phyloP scores from a whole-genome alignment of 768 basidiomycete genomes.

The Tremella yokohamensis region DNA sequence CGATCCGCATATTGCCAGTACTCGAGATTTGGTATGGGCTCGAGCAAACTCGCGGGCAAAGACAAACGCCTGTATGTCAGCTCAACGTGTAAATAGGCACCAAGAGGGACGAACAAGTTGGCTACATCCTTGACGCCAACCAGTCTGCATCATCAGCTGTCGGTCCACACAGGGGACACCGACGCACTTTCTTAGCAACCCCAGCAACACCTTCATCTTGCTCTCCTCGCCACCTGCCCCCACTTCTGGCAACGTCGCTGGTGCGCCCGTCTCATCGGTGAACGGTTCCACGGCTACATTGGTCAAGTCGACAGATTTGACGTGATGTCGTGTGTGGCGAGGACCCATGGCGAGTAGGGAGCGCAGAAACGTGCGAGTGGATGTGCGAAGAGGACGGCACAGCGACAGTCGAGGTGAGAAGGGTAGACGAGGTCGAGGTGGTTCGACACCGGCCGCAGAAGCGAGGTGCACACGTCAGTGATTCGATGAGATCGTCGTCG shows the following conservation, averaged over 20 bases:
- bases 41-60: constrained; percentile 83
- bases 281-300: constrained; percentile 26
- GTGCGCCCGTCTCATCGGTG: constrained; percentile 44
- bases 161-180: constrained; percentile 1
- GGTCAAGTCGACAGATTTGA: background rate
- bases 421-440: background rate
- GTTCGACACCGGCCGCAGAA: background rate
- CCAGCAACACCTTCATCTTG: constrained; percentile 88
- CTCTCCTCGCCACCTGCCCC: constrained; percentile 66
- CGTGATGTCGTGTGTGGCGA: background rate
- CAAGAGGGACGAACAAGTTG: constrained; percentile 65
- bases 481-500: background rate
- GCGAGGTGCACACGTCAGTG: background rate
- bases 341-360: background rate
- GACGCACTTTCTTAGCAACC: constrained; percentile 76
- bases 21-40: constrained; percentile 92
- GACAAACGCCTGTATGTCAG: constrained; percentile 69
- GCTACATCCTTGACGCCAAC: constrained; percentile 94
- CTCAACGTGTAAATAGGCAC: background rate
- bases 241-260: constrained; percentile 45
- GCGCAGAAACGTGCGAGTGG: constrained; percentile 1
- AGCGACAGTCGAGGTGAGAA: background rate
- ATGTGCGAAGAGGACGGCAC: background rate
- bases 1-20: constrained; percentile 93
- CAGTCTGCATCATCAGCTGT: constrained; percentile 23